These are phyloP conservation scores for Amaranthus tricolor DNA, from an alignment of 179 eudicot species.

Conservation along the genomic window DNA sequence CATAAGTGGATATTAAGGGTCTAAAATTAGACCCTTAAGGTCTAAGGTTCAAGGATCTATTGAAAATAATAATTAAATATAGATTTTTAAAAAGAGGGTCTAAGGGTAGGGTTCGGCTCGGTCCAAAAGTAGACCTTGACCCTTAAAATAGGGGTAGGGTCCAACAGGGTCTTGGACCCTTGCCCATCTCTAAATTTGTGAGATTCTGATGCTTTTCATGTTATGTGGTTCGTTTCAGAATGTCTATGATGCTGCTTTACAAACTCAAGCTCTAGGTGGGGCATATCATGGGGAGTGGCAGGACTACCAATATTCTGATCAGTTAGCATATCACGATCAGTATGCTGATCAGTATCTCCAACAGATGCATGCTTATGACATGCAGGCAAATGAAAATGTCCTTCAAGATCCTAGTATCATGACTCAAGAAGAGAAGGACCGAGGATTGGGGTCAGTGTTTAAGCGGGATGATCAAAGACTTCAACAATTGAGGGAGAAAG, in stretches of 20 bases:
- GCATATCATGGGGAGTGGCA: constrained; percentile 92
- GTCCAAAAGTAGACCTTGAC: too few species aligned
- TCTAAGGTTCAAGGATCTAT: too few species aligned
- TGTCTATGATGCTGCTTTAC: constrained; percentile 77
- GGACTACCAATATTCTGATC: constrained; percentile 87
- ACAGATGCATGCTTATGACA: constrained; percentile 59
- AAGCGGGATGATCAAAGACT: constrained; percentile 94
- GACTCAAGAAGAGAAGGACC: constrained; percentile 97
- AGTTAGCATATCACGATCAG: constrained; percentile 77
- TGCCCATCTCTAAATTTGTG: neutral
- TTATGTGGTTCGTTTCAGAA: constrained; percentile 42
- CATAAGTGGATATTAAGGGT: too few species aligned
- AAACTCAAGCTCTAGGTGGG: constrained; percentile 64
- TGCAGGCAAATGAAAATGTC: constrained; percentile 46
- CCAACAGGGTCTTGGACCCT: too few species aligned
- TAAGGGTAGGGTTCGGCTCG: too few species aligned
- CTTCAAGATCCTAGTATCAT: constrained; percentile 78
- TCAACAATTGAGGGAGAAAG: constrained; percentile 85
- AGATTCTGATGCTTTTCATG: neutral
- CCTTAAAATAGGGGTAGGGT: too few species aligned
- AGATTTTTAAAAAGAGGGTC: too few species aligned
- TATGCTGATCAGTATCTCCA: constrained; percentile 89
- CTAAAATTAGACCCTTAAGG: too few species aligned
- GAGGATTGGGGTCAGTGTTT: constrained; percentile 96
- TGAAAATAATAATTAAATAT: too few species aligned